These are phyloP conservation scores for Peribolospora kevripleyi DNA, from an alignment of 768 basidiomycete genomes.

Conservation along the genomic window DNA sequence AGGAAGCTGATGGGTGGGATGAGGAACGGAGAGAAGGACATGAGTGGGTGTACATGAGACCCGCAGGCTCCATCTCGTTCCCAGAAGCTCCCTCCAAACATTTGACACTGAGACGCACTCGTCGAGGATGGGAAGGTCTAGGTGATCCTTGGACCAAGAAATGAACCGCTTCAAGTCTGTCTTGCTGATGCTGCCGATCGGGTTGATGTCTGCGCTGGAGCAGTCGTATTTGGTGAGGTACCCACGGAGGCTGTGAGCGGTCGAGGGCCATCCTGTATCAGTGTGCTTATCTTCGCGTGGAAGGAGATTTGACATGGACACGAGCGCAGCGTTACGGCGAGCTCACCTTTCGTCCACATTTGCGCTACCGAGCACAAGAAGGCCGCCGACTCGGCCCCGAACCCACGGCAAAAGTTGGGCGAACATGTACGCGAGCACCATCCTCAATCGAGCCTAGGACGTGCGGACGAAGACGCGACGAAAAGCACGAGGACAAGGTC, in stretches of 20 bases:
- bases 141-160: conserved; percentile 47
- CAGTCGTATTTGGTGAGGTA: conserved; percentile 98
- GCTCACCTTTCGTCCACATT: conserved; percentile 87
- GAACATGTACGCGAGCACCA: conserved; percentile 86
- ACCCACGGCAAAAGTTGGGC: conserved; percentile 87
- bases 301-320: too few relatives aligned
- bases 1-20: conserved; percentile 39
- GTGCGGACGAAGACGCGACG: neutral
- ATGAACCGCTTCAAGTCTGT: conserved; percentile 93
- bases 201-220: conserved; percentile 84
- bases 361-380: conserved; percentile 88
- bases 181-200: conserved; percentile 94
- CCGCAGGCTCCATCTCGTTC: neutral
- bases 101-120: conserved; percentile 26
- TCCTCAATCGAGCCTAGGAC: conserved; percentile 56
- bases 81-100: too few relatives aligned
- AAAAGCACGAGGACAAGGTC: neutral
- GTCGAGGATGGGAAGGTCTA: conserved; percentile 59
- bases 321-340: neutral
- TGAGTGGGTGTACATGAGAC: neutral
- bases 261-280: neutral
- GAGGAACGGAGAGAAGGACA: neutral
- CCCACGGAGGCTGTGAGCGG: conserved; percentile 46
- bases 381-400: conserved; percentile 52
- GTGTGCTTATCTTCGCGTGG: neutral